Evolutionary conservation across 2,329 filamentous ascomycete species (phyloP).

Genomic region (Venturiaceae sp.): DNA sequence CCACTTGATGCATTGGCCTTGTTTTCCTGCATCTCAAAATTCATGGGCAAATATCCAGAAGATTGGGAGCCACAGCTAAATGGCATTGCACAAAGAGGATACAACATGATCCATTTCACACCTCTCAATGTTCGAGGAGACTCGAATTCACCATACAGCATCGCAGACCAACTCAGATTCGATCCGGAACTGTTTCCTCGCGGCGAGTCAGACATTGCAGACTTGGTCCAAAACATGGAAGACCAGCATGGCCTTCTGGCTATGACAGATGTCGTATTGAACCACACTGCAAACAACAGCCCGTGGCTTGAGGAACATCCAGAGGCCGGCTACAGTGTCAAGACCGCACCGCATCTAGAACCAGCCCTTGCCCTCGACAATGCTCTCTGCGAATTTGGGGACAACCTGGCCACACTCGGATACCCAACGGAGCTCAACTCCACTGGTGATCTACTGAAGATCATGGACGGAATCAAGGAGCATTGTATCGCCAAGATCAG

Average conservation of each 20-base stretch:
- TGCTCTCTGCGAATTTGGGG: slow-evolving; percentile 57
- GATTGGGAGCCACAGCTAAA: slow-evolving; percentile 86
- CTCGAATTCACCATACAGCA: slow-evolving; percentile 95
- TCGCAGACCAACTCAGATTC: slow-evolving; percentile 85
- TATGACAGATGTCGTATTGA: slow-evolving; percentile 93
- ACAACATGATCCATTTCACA: slow-evolving; percentile 99
- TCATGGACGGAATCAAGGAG: slow-evolving; percentile 78
- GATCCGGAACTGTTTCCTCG: slow-evolving; percentile 73
- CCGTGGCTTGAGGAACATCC: slow-evolving; percentile 91
- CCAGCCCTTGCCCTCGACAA: slow-evolving; percentile 66
- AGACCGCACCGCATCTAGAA: slow-evolving; percentile 68
- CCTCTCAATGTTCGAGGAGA: slow-evolving; percentile 79
- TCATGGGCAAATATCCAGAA: slow-evolving; percentile 84
- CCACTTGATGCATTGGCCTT: slow-evolving; percentile 82
- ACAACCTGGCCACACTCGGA: slow-evolving; percentile 54
- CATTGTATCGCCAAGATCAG: slow-evolving; percentile 68
- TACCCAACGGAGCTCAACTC: slow-evolving; percentile 66
- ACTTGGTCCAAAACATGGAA: slow-evolving; percentile 73
- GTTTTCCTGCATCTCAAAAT: slow-evolving; percentile 94
- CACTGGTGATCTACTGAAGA: slow-evolving; percentile 61
- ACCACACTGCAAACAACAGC: slow-evolving; percentile 94
- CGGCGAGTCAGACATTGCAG: slow-evolving; percentile 72
- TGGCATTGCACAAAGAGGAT: slow-evolving; percentile 82
- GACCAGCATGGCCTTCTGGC: slow-evolving; percentile 74
- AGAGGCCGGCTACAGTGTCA: slow-evolving; percentile 88